Evolutionary conservation across 441 rosid genomes (phyloP), one percentile per base, ranked within the genome.

Genomic region (Adansonia grandidieri): DNA sequence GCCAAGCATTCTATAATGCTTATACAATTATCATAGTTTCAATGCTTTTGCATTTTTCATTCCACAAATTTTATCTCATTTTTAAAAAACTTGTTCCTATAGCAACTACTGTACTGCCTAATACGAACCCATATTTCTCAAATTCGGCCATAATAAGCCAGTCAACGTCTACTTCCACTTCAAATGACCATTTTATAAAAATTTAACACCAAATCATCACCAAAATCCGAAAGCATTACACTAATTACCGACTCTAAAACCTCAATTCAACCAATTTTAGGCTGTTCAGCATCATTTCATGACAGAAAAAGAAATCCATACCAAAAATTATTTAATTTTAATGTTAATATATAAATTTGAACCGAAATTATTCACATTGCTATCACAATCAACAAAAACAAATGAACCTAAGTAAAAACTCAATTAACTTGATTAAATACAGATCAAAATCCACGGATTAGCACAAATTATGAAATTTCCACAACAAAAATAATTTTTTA

Each of bases 361-460:
- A 75, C 50, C 6, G n/a, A 40, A 73, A 40, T 56, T 73, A 47
- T 20, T 45, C 56, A 68, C 72, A 44, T 44, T 45, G 53, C 72
- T 45, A 1, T 19, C 17, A 44, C 3, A 19, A 10, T n/a, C 1
- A 45, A 45, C 7, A n/a, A 19, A 45, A 45, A 68, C 14, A 10
- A 45, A 68, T 19, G 9, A 68, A 45, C 4, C 72, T 5, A 45
- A 19, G 15, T 45, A 2, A 45, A 68, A 44, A 9, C 54, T 45
- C 37, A 15, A 47, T 67, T 68, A 5, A 17, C 14, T 66, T 5
- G 54, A 19, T 68, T 45, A 20, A 44, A 68, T 4, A 10, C 72
- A 68, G n/a, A 68, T 68, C 32, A 45, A 68, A 68, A 19, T 19
- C 54, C 51, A 68, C n/a, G 15, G 4, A 45, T 68, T 45, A 68